Conservation (phyloP, 208 protist genomes). For the Leishmania tropica region DNA sequence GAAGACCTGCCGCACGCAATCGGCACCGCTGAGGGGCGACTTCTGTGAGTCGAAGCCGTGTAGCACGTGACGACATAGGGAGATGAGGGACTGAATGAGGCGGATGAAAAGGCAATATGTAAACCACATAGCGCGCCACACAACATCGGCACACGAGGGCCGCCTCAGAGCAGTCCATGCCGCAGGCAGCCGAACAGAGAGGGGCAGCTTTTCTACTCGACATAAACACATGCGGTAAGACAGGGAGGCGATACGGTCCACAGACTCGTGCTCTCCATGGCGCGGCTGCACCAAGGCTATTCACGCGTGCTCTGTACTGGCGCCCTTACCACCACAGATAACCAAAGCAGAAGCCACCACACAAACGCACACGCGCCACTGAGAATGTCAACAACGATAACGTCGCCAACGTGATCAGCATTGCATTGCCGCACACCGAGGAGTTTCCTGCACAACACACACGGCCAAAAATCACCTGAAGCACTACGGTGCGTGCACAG, state of each 20-base stretch:
- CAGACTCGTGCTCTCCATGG: neutral
- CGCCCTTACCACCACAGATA: neutral
- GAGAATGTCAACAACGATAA: neutral
- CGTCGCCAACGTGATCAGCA: neutral
- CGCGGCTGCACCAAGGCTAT: too few species aligned
- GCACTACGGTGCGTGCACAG: neutral
- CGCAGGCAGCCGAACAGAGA: neutral
- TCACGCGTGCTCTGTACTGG: neutral
- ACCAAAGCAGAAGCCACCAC: neutral
- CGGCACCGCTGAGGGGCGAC: too few species aligned
- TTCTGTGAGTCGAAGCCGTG: neutral
- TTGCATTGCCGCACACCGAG: neutral
- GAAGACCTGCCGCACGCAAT: neutral
- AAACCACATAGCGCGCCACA: neutral
- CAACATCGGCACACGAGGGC: neutral
- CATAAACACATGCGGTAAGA: neutral
- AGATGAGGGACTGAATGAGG: slow-evolving; percentile 20
- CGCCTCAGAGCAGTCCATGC: neutral
- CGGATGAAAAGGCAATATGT: neutral
- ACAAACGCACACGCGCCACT: neutral
- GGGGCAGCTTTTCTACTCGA: neutral
- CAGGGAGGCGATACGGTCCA: neutral
- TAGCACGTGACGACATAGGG: neutral
- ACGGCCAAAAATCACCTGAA: neutral
- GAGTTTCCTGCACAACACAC: neutral